phyloP scores from a whole-genome alignment of 2,329 filamentous ascomycete genomes.

The Cladosporium sp. region DNA sequence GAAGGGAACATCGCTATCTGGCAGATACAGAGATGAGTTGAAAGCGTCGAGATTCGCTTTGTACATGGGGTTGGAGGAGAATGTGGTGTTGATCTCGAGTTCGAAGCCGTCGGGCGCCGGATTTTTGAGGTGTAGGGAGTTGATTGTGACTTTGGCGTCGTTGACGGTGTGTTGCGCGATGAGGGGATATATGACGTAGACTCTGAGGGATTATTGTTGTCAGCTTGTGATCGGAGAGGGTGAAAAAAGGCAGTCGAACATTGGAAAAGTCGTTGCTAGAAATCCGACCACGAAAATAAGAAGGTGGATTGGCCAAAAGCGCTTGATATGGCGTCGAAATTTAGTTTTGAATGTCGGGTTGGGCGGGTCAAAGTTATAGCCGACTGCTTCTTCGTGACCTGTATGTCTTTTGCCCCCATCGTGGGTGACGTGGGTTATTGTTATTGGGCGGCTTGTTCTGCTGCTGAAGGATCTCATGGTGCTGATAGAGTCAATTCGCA shows the following conservation, averaged over 20 bases:
- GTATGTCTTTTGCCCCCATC: background rate
- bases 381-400: background rate
- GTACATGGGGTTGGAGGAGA: slow-evolving; percentile 42
- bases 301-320: background rate
- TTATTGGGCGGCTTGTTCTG: background rate
- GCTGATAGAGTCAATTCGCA: background rate
- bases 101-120: slow-evolving; percentile 45
- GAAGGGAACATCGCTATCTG: slow-evolving; percentile 42
- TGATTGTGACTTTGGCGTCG: slow-evolving; percentile 52
- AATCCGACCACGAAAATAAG: background rate
- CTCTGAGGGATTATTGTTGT: slow-evolving; percentile 18
- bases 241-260: background rate
- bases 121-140: slow-evolving; percentile 50
- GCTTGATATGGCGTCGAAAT: background rate
- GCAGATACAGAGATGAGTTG: slow-evolving; percentile 52
- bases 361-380: background rate
- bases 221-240: background rate
- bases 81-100: background rate
- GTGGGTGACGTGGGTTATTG: background rate
- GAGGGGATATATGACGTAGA: slow-evolving; percentile 60
- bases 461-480: background rate
- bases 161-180: slow-evolving; percentile 58
- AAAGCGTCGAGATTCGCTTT: slow-evolving; percentile 58
- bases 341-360: background rate
- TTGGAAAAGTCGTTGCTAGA: background rate